Evolutionary conservation across 352 stramenopile genomes (phyloP), one percentile per base, ranked within the genome.

Genomic region (Pseudoperonospora humuli): DNA sequence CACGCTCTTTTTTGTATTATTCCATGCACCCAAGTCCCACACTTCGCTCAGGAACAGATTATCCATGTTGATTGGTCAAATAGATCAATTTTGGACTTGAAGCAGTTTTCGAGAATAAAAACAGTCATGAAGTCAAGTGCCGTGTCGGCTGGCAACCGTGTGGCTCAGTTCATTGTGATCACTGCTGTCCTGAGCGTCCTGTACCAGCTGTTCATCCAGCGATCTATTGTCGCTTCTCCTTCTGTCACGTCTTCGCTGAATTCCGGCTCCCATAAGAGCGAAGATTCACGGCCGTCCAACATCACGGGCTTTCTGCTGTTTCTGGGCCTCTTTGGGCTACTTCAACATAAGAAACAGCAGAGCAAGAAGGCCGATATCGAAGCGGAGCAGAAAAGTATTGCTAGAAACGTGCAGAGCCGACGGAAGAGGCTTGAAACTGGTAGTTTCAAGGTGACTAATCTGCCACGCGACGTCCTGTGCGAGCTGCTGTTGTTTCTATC

Each of bases 141-240:
- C 10, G 51, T 77, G 33, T 74, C 53, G 5, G 61, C 57, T 27
- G 70, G 70, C 43, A 73, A 82, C 41, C 67, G 69, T 47, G 54
- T 83, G 36, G 70, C 65, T 27, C 73, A 81, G 50, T 81, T 84
- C 47, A 66, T 83, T 41, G 67, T 81, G 26, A 35, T 75, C 25
- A 70, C 58, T 28, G 70, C 66, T 34, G 53, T 81, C 23, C 70
- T 64, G 35, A 75, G 70, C 37, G 66, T 77, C 19, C 17, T 74
- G 39, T 81, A 81, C 53, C 73, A 83, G 57, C 56, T 80, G 23
- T 25, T 68, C 20, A 70, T 51, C 13, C 49, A 40, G 13, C 45
- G 37, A 13, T 17, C 26, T 11, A 32, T 28, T 7, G 36, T 37
- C 7, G n/a, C 43, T 3, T 35, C 38, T 23, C 28, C 43, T n/a